Conservation (phyloP, 2,329 filamentous ascomycete genomes). For the Diaporthe destruens region DNA sequence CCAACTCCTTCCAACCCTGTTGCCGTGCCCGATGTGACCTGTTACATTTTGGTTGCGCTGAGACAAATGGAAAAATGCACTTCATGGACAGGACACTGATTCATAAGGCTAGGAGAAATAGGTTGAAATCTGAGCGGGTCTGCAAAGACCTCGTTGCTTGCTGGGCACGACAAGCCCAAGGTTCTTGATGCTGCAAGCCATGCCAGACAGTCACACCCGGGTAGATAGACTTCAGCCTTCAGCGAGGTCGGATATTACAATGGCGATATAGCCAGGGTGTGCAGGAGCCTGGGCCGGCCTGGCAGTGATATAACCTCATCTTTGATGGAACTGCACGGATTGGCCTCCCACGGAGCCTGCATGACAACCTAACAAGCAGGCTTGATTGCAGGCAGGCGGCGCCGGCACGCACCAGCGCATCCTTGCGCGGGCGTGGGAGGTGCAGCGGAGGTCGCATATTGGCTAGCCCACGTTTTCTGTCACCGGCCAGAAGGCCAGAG, state of each 20-base stretch:
- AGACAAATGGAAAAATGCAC: neutral
- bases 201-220: conserved; percentile 1
- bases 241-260: conserved; percentile 27
- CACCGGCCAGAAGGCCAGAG: conserved; percentile 3
- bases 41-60: neutral
- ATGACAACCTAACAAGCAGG: conserved; percentile 28
- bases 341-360: conserved; percentile 5
- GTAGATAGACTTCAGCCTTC: conserved; percentile 16
- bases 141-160: neutral
- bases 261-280: conserved; percentile 22
- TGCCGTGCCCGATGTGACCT: neutral
- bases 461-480: conserved; percentile 32
- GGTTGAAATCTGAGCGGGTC: neutral
- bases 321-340: neutral
- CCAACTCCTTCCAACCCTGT: neutral
- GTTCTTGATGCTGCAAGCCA: neutral
- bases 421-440: neutral
- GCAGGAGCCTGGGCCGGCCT: neutral
- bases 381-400: conserved; percentile 19
- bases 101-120: neutral
- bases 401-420: conserved; percentile 16
- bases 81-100: neutral
- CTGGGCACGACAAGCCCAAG: neutral
- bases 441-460: conserved; percentile 1
- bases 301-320: conserved; percentile 17